These are phyloP conservation scores for Botrytis aclada DNA, from an alignment of 2,329 filamentous ascomycete genomes.

Conservation along the genomic window DNA sequence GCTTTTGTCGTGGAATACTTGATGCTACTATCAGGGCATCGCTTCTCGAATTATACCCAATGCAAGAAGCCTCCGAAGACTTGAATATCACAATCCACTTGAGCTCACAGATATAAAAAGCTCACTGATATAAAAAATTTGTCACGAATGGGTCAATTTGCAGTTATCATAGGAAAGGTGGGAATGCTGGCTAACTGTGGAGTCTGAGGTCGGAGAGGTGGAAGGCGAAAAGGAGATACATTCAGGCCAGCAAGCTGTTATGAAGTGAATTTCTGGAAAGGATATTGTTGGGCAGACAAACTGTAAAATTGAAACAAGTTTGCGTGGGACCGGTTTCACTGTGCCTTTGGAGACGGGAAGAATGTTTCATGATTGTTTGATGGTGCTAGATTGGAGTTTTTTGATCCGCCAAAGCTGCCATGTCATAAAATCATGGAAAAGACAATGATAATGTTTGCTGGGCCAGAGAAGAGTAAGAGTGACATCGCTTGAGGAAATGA, in stretches of 20 bases:
- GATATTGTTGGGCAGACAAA: background rate
- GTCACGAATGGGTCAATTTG: background rate
- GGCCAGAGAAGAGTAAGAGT: background rate
- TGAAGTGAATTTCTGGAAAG: background rate
- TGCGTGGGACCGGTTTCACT: background rate
- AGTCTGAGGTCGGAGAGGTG: background rate
- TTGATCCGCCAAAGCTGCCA: no score
- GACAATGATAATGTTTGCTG: no score
- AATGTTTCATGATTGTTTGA: no score
- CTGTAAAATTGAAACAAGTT: background rate
- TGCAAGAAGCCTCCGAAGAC: fast-evolving
- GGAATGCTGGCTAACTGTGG: background rate
- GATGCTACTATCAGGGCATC: background rate
- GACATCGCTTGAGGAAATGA: background rate
- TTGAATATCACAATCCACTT: background rate
- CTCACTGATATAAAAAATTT: background rate
- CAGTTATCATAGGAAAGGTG: fast-evolving
- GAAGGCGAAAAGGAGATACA: background rate
- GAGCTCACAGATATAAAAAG: background rate
- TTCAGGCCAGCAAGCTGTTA: background rate
- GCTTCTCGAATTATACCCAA: background rate
- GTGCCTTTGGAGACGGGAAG: background rate
- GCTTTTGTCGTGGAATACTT: background rate
- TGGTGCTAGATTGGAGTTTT: no score
- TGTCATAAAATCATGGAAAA: no score